Evolutionary conservation across 441 rosid genomes (phyloP).

Genomic region (Breynia disticha): DNA sequence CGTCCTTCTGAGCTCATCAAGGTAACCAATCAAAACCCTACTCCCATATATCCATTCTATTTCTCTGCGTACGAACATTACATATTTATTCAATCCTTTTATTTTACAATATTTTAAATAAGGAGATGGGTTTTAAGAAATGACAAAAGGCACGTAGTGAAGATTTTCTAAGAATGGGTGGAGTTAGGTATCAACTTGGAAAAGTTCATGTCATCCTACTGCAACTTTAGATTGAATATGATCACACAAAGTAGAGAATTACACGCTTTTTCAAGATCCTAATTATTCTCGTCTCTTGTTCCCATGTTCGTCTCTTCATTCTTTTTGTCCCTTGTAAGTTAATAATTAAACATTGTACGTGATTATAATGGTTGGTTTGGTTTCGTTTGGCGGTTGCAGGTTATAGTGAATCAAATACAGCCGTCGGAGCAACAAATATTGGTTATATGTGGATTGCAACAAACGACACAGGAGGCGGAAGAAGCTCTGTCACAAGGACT

Average conservation of each 20-base stretch:
- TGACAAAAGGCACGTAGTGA: slow-evolving; percentile 23
- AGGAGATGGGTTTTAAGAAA: slow-evolving; percentile 13
- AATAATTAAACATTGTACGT: neutral
- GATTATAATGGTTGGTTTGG: neutral
- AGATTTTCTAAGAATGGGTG: slow-evolving; percentile 35
- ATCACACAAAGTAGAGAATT: slow-evolving; percentile 10
- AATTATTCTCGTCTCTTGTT: slow-evolving; percentile 2
- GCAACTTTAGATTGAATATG: slow-evolving; percentile 19
- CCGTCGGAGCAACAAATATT: slow-evolving; percentile 84
- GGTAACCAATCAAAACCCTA: slow-evolving; percentile 26
- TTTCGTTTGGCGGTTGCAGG: slow-evolving; percentile 24
- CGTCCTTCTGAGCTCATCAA: slow-evolving; percentile 94
- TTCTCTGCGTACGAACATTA: no score
- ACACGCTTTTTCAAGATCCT: slow-evolving; percentile 23
- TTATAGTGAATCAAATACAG: slow-evolving; percentile 60
- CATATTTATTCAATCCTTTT: no score
- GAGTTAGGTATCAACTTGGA: slow-evolving; percentile 42
- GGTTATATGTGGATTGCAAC: slow-evolving; percentile 78
- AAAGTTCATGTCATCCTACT: slow-evolving; percentile 41
- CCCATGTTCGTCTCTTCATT: neutral
- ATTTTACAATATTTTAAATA: no score
- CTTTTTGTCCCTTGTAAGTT: neutral
- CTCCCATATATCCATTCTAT: neutral
- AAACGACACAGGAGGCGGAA: slow-evolving; percentile 83
- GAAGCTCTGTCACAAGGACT: slow-evolving; percentile 88